phyloP scores from a whole-genome alignment of 1,284 basidiomycete genomes.

The Pyrrhoderma noxium region DNA sequence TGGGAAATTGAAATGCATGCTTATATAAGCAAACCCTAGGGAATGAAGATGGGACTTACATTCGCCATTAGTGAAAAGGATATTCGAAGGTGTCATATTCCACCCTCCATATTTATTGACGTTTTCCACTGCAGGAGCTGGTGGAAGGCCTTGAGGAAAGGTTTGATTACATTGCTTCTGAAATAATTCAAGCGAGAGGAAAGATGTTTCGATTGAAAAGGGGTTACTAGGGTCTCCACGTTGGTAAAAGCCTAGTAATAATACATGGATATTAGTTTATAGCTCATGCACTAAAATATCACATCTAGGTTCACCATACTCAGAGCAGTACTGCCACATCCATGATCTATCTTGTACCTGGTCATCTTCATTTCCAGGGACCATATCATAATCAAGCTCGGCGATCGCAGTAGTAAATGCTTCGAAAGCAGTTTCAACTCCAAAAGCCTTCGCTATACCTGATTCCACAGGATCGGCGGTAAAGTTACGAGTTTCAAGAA shows the following conservation, averaged over 20 bases:
- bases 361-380: conserved; percentile 34
- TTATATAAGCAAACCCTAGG: no score
- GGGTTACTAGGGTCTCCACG: conserved; percentile 38
- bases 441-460: conserved; percentile 31
- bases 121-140: conserved; percentile 35
- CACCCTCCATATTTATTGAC: conserved; percentile 45
- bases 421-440: conserved; percentile 31
- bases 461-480: conserved; percentile 32
- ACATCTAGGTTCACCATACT: conserved; percentile 33
- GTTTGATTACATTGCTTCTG: conserved; percentile 37
- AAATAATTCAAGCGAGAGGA: conserved; percentile 37
- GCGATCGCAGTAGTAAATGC: conserved; percentile 37
- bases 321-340: conserved; percentile 49
- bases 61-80: conserved; percentile 45
- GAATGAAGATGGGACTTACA: conserved; percentile 26
- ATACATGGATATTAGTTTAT: not conserved
- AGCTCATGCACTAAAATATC: not conserved
- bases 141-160: conserved; percentile 31
- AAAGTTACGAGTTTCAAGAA: conserved; percentile 38
- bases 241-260: conserved; percentile 38
- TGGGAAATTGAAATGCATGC: not conserved
- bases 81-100: conserved; percentile 42
- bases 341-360: conserved; percentile 38
- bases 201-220: conserved; percentile 41
- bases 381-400: conserved; percentile 40